A percentile compares a stretch with the other conserved stretches of the same genome.
phyloP scores from a whole-genome alignment of 352 stramenopile genomes.

The Plasmopara viticola region DNA sequence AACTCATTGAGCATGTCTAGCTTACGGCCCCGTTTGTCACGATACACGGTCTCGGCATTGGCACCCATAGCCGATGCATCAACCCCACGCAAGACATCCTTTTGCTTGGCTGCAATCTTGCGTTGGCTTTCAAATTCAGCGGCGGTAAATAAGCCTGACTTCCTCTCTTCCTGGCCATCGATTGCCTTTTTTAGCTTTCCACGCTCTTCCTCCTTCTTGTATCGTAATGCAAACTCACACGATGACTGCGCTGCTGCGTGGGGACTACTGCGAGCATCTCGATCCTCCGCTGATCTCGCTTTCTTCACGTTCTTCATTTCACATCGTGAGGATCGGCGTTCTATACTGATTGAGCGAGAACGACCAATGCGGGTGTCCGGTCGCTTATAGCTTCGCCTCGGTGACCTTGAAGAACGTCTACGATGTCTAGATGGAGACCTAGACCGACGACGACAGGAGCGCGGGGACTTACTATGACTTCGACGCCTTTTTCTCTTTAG shows the following conservation, averaged over 20 bases:
- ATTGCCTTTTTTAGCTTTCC: conserved; percentile 1
- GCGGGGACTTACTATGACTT: conserved; percentile 20
- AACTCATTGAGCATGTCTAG: conserved; percentile 84
- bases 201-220: conserved; percentile 1
- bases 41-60: conserved; percentile 78
- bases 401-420: conserved; percentile 14
- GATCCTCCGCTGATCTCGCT: neutral
- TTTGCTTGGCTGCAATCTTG: conserved; percentile 40
- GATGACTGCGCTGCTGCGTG: neutral
- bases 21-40: conserved; percentile 77
- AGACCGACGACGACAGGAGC: conserved; percentile 8
- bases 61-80: conserved; percentile 61
- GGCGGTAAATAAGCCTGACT: conserved; percentile 58
- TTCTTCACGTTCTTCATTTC: conserved; percentile 6
- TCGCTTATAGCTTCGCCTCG: conserved; percentile 16
- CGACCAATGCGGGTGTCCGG: conserved; percentile 4
- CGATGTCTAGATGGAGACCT: conserved; percentile 15
- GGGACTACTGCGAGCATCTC: neutral
- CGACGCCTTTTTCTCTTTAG: conserved; percentile 7
- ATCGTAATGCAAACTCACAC: neutral
- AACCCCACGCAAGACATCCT: conserved; percentile 44
- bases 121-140: conserved; percentile 60
- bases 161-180: conserved; percentile 24
- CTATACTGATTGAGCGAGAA: conserved; percentile 22
- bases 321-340: conserved; percentile 5